A percentile compares a stretch with the other conserved stretches of the same genome.
Conservation (phyloP, 1,139 yeast species). For the Candida gigantensis region DNA sequence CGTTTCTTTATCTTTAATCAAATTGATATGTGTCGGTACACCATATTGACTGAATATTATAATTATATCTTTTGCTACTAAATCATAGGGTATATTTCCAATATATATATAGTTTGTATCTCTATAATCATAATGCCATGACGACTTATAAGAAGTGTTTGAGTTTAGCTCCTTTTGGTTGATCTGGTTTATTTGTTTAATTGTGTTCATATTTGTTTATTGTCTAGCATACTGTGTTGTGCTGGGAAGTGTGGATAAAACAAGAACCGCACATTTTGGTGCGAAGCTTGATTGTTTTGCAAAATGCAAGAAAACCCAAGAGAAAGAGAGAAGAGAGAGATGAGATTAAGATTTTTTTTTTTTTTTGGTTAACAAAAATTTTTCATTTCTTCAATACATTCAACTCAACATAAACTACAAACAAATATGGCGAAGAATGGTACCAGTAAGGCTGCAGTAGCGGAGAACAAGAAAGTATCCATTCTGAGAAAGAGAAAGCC, state of each 20-base stretch:
- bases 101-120: slow-evolving; percentile 63
- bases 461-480: slow-evolving; percentile 11
- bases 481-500: slow-evolving; percentile 20
- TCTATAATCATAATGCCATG: slow-evolving; percentile 87
- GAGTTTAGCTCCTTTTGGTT: slow-evolving; percentile 67
- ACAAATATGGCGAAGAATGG: slow-evolving; percentile 17
- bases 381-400: slow-evolving; percentile 3
- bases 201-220: slow-evolving; percentile 42
- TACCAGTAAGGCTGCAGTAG: slow-evolving; percentile 9
- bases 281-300: no score
- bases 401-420: background rate
- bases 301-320: background rate
- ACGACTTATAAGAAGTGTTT: slow-evolving; percentile 61
- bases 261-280: no score
- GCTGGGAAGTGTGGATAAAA: no score
- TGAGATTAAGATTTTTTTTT: slow-evolving; percentile 10
- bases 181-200: slow-evolving; percentile 55
- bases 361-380: no score
- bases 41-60: slow-evolving; percentile 90
- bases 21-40: slow-evolving; percentile 73
- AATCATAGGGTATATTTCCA: slow-evolving; percentile 66
- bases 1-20: slow-evolving; percentile 67
- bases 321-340: slow-evolving; percentile 1
- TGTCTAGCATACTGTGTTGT: no score
- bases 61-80: slow-evolving; percentile 74